Conservation (phyloP, 208 protist species). For the Naegleria gruberi region DNA sequence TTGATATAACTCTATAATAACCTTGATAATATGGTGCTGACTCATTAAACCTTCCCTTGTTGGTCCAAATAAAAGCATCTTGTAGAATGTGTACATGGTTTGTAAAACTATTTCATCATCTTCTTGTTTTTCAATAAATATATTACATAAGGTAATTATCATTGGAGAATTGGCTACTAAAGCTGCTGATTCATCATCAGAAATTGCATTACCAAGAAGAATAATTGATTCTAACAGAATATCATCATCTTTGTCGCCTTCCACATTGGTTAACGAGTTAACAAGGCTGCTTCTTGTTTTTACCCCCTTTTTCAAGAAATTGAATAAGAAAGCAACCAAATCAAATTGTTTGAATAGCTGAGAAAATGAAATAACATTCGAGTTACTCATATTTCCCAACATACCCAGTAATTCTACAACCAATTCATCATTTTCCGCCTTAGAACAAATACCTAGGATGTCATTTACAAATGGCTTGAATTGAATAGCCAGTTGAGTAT, state of each 20-base stretch:
- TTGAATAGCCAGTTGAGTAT: background rate
- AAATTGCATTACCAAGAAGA: slow-evolving; percentile 15
- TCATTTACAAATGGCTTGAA: slow-evolving; percentile 8
- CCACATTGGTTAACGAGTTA: background rate
- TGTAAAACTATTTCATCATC: slow-evolving; percentile 38
- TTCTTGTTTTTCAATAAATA: slow-evolving; percentile 28
- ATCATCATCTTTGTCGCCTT: slow-evolving; percentile 26
- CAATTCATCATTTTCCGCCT: slow-evolving; percentile 13
- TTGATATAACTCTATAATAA: background rate
- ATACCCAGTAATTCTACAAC: slow-evolving; percentile 31
- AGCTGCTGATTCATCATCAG: background rate
- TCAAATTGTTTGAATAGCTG: slow-evolving; percentile 11
- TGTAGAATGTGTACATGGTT: slow-evolving; percentile 21
- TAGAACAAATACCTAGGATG: slow-evolving; percentile 19
- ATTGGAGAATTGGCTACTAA: slow-evolving; percentile 22
- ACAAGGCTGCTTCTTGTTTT: background rate
- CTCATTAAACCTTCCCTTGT: slow-evolving; percentile 24
- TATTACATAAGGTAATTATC: slow-evolving; percentile 23
- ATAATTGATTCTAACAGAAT: slow-evolving; percentile 34
- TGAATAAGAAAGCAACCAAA: slow-evolving; percentile 27
- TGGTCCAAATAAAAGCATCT: slow-evolving; percentile 9
- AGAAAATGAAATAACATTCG: background rate
- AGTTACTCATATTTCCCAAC: slow-evolving; percentile 14
- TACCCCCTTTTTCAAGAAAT: background rate
- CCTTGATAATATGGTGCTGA: slow-evolving; percentile 7